phyloP scores from a whole-genome alignment of 2,329 filamentous ascomycete genomes.

The Scleromitrula shiraiana region DNA sequence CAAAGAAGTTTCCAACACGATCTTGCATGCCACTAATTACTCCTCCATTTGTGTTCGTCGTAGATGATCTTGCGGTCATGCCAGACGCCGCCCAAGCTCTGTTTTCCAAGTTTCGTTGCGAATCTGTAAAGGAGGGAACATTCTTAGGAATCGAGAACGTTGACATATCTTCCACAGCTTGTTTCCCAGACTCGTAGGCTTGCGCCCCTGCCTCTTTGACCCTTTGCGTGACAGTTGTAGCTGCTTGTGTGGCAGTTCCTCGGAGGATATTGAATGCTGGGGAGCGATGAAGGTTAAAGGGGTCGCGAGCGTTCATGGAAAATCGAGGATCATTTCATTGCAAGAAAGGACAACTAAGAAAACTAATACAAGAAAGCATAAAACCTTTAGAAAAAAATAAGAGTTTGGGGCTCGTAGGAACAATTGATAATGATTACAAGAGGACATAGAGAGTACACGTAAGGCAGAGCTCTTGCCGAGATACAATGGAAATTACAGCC shows the following conservation, averaged over 20 bases:
- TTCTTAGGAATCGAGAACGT: constrained; percentile 59
- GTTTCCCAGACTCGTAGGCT: constrained; percentile 37
- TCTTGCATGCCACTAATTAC: constrained; percentile 48
- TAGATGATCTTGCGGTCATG: constrained; percentile 33
- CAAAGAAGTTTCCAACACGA: constrained; percentile 58
- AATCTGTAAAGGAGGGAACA: constrained; percentile 59
- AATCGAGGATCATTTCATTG: constrained; percentile 20
- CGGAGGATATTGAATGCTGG: constrained; percentile 44
- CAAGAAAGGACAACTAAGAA: constrained; percentile 16
- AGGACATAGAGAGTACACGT: constrained; percentile 1
- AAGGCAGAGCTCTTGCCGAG: constrained; percentile 1
- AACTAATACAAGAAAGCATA: not conserved
- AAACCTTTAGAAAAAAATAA: not conserved
- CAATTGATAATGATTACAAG: not conserved
- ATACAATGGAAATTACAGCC: too few relatives aligned
- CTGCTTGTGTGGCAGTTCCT: constrained; percentile 39
- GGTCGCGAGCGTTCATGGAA: constrained; percentile 32
- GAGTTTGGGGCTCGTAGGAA: too few relatives aligned
- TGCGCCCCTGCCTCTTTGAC: constrained; percentile 42
- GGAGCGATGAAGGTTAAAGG: constrained; percentile 31
- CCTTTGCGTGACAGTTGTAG: constrained; percentile 38
- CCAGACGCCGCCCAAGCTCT: constrained; percentile 52
- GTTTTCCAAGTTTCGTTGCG: constrained; percentile 59
- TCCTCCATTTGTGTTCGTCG: constrained; percentile 25
- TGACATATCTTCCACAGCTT: constrained; percentile 44